Conservation (phyloP, 495 filamentous ascomycete species). For the Daldinia bambusicola region DNA sequence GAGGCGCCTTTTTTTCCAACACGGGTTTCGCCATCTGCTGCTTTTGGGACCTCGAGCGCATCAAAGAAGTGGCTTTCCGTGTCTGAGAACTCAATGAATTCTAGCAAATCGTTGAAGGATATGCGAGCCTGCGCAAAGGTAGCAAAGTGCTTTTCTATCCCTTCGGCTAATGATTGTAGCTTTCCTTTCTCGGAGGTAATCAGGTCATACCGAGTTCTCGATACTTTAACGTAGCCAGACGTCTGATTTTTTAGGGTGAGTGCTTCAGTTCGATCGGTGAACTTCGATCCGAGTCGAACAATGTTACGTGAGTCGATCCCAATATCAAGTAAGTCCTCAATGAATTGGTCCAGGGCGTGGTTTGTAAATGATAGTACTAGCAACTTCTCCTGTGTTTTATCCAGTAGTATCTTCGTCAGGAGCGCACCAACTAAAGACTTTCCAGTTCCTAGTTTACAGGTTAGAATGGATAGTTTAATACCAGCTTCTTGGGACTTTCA, state of each 20-base stretch:
- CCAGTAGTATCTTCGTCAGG: slow-evolving; percentile 67
- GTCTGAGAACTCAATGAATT: slow-evolving; percentile 70
- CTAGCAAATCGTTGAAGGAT: slow-evolving; percentile 56
- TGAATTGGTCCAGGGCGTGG: slow-evolving; percentile 80
- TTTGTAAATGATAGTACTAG: slow-evolving; percentile 73
- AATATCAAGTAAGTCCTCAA: slow-evolving; percentile 72
- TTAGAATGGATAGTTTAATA: slow-evolving; percentile 22
- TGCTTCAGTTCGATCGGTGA: slow-evolving; percentile 57
- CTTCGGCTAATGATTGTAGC: slow-evolving; percentile 30
- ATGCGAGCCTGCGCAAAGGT: slow-evolving; percentile 8
- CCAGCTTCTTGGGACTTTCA: slow-evolving; percentile 9
- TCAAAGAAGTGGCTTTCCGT: slow-evolving; percentile 65
- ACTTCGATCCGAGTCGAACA: slow-evolving; percentile 76
- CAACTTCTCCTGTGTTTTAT: slow-evolving; percentile 63
- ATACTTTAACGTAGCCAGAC: neutral
- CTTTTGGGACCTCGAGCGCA: slow-evolving; percentile 60
- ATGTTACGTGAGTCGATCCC: slow-evolving; percentile 66
- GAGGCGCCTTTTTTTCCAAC: slow-evolving; percentile 61
- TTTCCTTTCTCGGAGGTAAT: slow-evolving; percentile 54
- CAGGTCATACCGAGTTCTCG: slow-evolving; percentile 48
- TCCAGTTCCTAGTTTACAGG: slow-evolving; percentile 69
- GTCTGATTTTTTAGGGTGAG: slow-evolving; percentile 62
- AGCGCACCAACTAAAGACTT: slow-evolving; percentile 82
- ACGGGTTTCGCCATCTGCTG: slow-evolving; percentile 53
- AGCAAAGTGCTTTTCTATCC: slow-evolving; percentile 30